phyloP scores from a whole-genome alignment of 2,329 filamentous ascomycete genomes.

The Trichoderma guizhouense region DNA sequence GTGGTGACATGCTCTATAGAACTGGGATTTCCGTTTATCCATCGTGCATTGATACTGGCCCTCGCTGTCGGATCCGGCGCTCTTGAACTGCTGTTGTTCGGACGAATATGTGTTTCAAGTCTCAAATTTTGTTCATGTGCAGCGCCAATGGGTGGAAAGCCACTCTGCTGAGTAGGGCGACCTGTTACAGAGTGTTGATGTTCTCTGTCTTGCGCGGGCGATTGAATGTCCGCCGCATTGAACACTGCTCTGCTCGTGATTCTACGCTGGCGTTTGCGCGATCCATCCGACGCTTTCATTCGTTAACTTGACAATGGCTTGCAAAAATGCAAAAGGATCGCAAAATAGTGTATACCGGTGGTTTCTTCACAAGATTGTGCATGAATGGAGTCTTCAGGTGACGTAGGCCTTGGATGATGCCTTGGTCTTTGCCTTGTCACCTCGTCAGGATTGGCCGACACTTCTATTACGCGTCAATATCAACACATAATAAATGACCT shows the following conservation, averaged over 20 bases:
- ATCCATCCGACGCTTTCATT: not conserved
- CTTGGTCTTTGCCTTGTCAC: not conserved
- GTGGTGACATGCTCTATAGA: not conserved
- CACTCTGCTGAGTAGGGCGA: no score
- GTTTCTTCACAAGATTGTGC: not conserved
- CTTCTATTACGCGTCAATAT: not conserved
- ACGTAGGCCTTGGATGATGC: not conserved
- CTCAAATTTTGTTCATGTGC: not conserved
- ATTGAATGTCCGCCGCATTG: not conserved
- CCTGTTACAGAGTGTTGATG: not conserved
- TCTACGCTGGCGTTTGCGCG: not conserved
- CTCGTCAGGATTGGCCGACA: not conserved
- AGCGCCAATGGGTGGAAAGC: no score
- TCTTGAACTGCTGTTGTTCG: not conserved
- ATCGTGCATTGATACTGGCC: no score
- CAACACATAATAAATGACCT: not conserved
- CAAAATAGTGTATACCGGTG: not conserved
- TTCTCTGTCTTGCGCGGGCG: not conserved
- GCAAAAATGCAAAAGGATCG: not conserved
- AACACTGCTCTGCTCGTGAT: not conserved
- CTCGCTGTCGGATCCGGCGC: not conserved
- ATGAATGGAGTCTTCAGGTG: not conserved
- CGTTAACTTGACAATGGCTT: not conserved
- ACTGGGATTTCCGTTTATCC: not conserved
- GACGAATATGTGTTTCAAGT: not conserved